A percentile compares a stretch with the other conserved stretches of the same genome.
Conservation (phyloP, 2,329 filamentous ascomycete species). For the Cyphellophora attinorum region DNA sequence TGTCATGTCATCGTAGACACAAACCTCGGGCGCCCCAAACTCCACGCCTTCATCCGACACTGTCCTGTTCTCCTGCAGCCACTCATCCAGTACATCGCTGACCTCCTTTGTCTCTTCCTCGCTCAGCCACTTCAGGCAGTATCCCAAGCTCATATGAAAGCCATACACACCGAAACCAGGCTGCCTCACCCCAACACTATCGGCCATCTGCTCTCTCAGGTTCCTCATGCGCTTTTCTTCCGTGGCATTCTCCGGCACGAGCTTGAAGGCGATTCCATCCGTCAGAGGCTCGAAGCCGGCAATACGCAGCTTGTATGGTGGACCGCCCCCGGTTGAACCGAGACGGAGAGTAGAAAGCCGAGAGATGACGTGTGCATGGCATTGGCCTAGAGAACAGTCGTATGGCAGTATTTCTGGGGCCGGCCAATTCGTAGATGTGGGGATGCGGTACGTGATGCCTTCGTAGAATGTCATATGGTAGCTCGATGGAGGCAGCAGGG, state of each 20-base stretch:
- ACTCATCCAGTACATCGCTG: background rate
- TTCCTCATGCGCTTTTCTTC: conserved; percentile 2
- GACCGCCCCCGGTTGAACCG: conserved; percentile 1
- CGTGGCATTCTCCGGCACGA: conserved; percentile 1
- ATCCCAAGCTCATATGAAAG: conserved; percentile 6
- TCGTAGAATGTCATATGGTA: conserved; percentile 10
- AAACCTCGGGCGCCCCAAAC: conserved; percentile 3
- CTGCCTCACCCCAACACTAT: conserved; percentile 3
- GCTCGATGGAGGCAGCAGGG: conserved; percentile 4
- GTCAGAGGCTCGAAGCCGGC: conserved; percentile 2
- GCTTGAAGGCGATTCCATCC: conserved; percentile 5
- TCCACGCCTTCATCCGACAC: conserved; percentile 1
- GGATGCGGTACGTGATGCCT: conserved; percentile 6
- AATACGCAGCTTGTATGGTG: conserved; percentile 3
- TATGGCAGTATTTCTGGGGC: conserved; percentile 1
- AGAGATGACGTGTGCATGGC: background rate
- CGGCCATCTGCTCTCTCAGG: conserved; percentile 4
- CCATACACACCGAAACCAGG: conserved; percentile 5
- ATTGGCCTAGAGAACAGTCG: conserved; percentile 2
- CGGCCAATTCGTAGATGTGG: conserved; percentile 3
- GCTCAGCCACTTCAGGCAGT: conserved; percentile 2
- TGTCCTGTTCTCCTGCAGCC: conserved; percentile 1
- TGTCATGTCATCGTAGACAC: conserved; percentile 4
- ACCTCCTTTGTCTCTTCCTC: conserved; percentile 1
- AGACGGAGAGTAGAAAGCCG: conserved; percentile 2